Conservation (phyloP, 2,329 filamentous ascomycete species). For the Blastomyces silverae region DNA sequence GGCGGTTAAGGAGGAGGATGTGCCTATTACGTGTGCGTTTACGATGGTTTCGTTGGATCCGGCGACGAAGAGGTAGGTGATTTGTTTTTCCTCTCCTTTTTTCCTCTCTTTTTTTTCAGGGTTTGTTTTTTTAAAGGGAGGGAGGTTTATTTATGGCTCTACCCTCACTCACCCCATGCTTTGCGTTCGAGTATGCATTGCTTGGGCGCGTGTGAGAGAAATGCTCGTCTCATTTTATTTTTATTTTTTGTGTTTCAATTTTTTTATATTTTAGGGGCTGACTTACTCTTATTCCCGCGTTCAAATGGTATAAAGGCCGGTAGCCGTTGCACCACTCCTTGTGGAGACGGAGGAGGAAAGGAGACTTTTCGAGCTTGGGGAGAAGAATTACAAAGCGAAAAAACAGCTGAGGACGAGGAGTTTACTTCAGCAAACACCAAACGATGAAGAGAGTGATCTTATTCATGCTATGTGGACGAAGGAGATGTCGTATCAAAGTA, state of each 20-base stretch:
- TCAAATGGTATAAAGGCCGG: slow-evolving; percentile 43
- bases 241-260: not conserved
- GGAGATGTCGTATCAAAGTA: slow-evolving; percentile 57
- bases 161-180: too few species aligned
- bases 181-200: slow-evolving; percentile 4
- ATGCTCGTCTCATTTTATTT: not conserved
- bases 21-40: slow-evolving; percentile 65
- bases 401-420: slow-evolving; percentile 56
- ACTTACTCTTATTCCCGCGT: slow-evolving; percentile 2
- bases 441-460: slow-evolving; percentile 63
- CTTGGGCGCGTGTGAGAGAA: not conserved
- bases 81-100: slow-evolving; percentile 5
- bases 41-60: slow-evolving; percentile 72
- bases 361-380: slow-evolving; percentile 55
- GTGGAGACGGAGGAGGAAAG: slow-evolving; percentile 60
- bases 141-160: too few species aligned
- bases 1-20: slow-evolving; percentile 46
- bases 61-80: slow-evolving; percentile 53
- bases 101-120: not conserved
- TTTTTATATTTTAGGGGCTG: slow-evolving; percentile 7
- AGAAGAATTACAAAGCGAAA: slow-evolving; percentile 60
- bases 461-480: slow-evolving; percentile 69
- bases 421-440: slow-evolving; percentile 60
- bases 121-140: too few species aligned
- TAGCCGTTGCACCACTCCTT: slow-evolving; percentile 55